Conservation (phyloP, 2,329 filamentous ascomycete species). For the Ascochyta clinopodiicola region DNA sequence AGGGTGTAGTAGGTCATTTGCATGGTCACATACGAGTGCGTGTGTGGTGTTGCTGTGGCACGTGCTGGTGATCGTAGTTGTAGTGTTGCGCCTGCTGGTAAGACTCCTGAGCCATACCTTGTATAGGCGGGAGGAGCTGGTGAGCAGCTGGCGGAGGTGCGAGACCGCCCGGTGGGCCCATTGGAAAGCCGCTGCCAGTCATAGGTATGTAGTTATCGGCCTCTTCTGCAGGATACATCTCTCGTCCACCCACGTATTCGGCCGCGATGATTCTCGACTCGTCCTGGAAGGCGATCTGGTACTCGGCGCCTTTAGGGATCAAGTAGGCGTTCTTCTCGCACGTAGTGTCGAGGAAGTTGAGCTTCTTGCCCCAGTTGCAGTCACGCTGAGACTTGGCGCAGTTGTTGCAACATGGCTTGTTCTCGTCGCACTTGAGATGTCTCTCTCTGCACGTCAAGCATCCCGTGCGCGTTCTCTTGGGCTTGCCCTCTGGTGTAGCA, state of each 20-base stretch:
- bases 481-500: slow-evolving; percentile 59
- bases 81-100: slow-evolving; percentile 55
- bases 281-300: slow-evolving; percentile 80
- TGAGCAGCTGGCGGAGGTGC: slow-evolving; percentile 47
- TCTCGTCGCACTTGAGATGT: slow-evolving; percentile 91
- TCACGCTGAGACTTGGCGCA: slow-evolving; percentile 85
- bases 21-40: slow-evolving; percentile 28
- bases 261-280: slow-evolving; percentile 90
- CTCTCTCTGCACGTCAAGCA: slow-evolving; percentile 89
- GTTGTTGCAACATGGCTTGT: slow-evolving; percentile 70
- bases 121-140: slow-evolving; percentile 59
- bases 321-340: slow-evolving; percentile 69
- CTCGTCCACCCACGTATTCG: slow-evolving; percentile 81
- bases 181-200: slow-evolving; percentile 38
- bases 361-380: slow-evolving; percentile 83
- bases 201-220: slow-evolving; percentile 26
- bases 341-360: slow-evolving; percentile 91
- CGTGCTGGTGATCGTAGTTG: slow-evolving; percentile 47
- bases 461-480: slow-evolving; percentile 87
- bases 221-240: slow-evolving; percentile 69
- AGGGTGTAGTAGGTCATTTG: not conserved
- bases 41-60: slow-evolving; percentile 38
- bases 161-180: slow-evolving; percentile 32
- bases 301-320: slow-evolving; percentile 58
- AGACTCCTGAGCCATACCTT: slow-evolving; percentile 56